Evolutionary conservation across 768 basidiomycete genomes (phyloP).

Genomic region (Panus rudis): DNA sequence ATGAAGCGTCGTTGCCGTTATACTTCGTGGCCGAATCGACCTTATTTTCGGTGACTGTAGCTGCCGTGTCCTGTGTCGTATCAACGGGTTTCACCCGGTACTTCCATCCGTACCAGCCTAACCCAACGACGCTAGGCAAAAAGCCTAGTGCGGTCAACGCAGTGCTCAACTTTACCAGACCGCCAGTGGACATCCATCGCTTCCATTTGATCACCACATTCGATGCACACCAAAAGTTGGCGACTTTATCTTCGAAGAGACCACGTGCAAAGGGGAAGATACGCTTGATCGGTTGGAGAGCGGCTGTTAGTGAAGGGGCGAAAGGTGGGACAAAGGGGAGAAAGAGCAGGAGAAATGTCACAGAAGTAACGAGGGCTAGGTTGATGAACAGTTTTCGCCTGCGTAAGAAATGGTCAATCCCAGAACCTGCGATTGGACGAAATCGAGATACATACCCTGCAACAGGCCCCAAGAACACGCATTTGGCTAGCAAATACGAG

Average conservation of each 20-base stretch:
- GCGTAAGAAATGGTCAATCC: not conserved
- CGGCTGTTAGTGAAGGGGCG: conserved; percentile 29
- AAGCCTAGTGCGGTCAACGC: conserved; percentile 66
- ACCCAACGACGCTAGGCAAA: conserved; percentile 47
- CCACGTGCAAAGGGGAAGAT: conserved; percentile 92
- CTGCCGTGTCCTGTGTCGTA: conserved; percentile 1
- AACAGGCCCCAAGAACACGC: conserved; percentile 66
- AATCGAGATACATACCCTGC: conserved; percentile 52
- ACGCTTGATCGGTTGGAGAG: conserved; percentile 63
- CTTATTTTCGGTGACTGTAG: not conserved
- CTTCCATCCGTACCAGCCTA: conserved; percentile 31
- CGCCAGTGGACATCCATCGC: conserved; percentile 34
- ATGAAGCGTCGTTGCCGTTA: conserved; percentile 8
- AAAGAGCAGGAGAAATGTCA: conserved; percentile 66
- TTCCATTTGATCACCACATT: conserved; percentile 89
- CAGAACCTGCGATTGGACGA: not conserved
- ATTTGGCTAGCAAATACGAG: conserved; percentile 84
- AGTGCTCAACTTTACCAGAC: conserved; percentile 62
- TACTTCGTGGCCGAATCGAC: conserved; percentile 6
- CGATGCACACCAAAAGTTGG: conserved; percentile 95
- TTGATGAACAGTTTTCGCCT: conserved; percentile 51
- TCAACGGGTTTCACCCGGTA: conserved; percentile 9
- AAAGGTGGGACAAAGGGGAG: conserved; percentile 74
- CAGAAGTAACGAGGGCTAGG: conserved; percentile 53
- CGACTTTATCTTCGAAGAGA: conserved; percentile 92